Conservation (phyloP, 1,139 yeast species). For the Citeromyces hawaiiensis region DNA sequence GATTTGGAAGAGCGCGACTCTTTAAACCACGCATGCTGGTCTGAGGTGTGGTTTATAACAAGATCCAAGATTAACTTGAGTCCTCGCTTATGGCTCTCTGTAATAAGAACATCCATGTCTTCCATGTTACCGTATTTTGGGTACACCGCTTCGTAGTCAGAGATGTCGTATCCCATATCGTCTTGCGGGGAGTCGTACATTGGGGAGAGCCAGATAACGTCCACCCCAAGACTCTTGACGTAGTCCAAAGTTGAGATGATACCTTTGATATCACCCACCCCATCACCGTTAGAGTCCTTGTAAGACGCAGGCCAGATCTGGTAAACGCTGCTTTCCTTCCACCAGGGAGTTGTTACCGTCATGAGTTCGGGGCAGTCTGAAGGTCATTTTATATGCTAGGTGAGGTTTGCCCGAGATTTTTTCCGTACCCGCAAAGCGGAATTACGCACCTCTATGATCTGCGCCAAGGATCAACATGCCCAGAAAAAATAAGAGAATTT, state of each 20-base stretch:
- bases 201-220: constrained; percentile 45
- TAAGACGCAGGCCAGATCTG: constrained; percentile 49
- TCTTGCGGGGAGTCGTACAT: constrained; percentile 46
- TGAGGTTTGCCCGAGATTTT: neutral
- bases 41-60: constrained; percentile 46
- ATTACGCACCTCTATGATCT: too few relatives aligned
- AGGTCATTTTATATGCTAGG: neutral
- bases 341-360: neutral
- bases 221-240: constrained; percentile 34
- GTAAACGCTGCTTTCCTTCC: constrained; percentile 23
- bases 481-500: too few relatives aligned
- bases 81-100: constrained; percentile 32
- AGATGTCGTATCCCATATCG: constrained; percentile 53
- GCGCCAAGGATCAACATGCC: too few relatives aligned
- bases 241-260: constrained; percentile 38
- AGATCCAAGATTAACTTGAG: constrained; percentile 40
- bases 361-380: neutral
- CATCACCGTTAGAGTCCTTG: constrained; percentile 45
- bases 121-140: constrained; percentile 39
- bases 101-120: constrained; percentile 34
- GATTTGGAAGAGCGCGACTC: constrained; percentile 37
- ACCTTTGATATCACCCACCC: constrained; percentile 43
- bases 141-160: constrained; percentile 36
- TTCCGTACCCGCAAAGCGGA: neutral
- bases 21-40: constrained; percentile 43